Evolutionary conservation across 306 rosid genomes (phyloP).

Genomic region (Fragaria ananassa): DNA sequence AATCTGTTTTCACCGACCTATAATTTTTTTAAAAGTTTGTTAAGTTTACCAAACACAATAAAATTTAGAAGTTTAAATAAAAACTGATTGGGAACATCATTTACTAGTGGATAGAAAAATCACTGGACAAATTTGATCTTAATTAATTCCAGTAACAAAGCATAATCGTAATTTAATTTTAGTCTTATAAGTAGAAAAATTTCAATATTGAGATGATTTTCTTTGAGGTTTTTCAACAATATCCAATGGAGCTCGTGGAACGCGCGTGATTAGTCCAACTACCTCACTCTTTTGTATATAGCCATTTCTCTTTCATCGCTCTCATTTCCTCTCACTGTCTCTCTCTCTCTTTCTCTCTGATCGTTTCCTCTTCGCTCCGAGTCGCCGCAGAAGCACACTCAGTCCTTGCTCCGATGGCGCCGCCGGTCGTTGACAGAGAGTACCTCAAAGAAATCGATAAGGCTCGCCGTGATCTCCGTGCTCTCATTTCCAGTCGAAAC

Average conservation of each 20-base stretch:
- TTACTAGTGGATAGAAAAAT: too few relatives aligned
- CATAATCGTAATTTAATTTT: too few relatives aligned
- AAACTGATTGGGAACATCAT: too few relatives aligned
- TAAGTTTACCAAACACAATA: too few relatives aligned
- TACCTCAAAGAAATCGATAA: conserved; percentile 71
- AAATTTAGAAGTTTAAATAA: too few relatives aligned
- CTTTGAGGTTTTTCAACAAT: too few relatives aligned
- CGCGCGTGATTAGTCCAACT: neutral
- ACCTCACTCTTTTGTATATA: neutral
- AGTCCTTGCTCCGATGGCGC: conserved; percentile 45
- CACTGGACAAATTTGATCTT: too few relatives aligned
- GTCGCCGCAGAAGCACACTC: neutral
- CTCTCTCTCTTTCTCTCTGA: neutral
- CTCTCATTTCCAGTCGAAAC: conserved; percentile 71
- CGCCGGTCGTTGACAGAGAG: conserved; percentile 61
- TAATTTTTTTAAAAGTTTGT: too few relatives aligned
- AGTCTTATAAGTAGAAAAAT: too few relatives aligned
- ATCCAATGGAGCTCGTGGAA: neutral
- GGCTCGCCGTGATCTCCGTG: conserved; percentile 91
- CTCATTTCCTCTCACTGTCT: neutral
- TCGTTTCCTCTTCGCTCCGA: conserved; percentile 1
- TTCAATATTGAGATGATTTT: too few relatives aligned
- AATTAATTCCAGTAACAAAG: too few relatives aligned
- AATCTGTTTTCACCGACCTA: too few relatives aligned
- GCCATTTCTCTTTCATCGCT: neutral